These are phyloP conservation scores for Backusella morwellensis DNA, from an alignment of 192 early-diverging fungal genomes.

Conservation along the genomic window DNA sequence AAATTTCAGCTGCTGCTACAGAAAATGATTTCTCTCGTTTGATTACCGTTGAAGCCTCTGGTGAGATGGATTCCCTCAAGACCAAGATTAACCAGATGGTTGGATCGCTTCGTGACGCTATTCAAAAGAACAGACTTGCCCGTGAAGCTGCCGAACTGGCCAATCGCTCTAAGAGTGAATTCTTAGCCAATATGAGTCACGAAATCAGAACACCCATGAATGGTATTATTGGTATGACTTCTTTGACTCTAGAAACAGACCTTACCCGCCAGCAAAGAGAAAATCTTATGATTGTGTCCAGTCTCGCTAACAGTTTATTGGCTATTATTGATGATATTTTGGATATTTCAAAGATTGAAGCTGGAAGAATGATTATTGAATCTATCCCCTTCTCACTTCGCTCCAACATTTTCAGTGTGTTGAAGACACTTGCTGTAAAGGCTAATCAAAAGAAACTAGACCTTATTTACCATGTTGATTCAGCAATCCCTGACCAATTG, in stretches of 20 bases:
- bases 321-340: constrained; percentile 51
- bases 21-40: constrained; percentile 53
- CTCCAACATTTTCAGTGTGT: constrained; percentile 51
- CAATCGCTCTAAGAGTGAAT: constrained; percentile 74
- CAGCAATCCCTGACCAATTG: constrained; percentile 53
- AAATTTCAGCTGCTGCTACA: constrained; percentile 57
- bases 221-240: constrained; percentile 72
- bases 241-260: constrained; percentile 64
- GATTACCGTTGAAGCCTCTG: constrained; percentile 63
- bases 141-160: constrained; percentile 78
- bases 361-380: constrained; percentile 70
- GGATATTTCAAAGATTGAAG: constrained; percentile 78
- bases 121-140: constrained; percentile 73
- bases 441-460: constrained; percentile 61
- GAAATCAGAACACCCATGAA: constrained; percentile 68
- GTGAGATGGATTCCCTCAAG: constrained; percentile 65
- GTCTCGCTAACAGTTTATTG: constrained; percentile 41
- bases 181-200: constrained; percentile 66
- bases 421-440: constrained; percentile 64
- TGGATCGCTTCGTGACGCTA: constrained; percentile 66
- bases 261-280: constrained; percentile 72
- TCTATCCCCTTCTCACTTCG: constrained; percentile 58
- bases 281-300: constrained; percentile 43
- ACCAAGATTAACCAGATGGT: constrained; percentile 71
- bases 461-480: constrained; percentile 59